Evolutionary conservation across 345 rosid genomes (phyloP).

Genomic region (Eucalyptus grandis): DNA sequence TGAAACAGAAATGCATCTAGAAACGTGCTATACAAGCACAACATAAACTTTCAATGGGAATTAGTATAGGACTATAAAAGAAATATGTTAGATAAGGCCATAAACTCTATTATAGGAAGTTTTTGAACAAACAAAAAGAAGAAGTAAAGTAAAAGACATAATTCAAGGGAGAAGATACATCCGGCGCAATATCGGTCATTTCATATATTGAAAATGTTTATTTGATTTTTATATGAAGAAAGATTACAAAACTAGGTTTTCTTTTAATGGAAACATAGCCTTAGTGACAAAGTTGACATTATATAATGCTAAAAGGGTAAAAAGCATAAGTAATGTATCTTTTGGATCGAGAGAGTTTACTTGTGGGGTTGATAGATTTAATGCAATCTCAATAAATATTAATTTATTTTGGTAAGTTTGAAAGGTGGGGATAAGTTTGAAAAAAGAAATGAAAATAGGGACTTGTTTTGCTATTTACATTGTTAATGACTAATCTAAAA

Average conservation of each 20-base stretch:
- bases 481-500: background rate
- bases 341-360: background rate
- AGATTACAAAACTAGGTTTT: background rate
- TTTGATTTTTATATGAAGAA: background rate
- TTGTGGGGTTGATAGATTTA: background rate
- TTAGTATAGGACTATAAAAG: background rate
- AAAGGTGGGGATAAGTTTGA: background rate
- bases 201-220: background rate
- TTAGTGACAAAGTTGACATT: background rate
- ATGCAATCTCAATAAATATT: background rate
- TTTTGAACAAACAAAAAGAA: background rate
- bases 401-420: background rate
- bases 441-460: background rate
- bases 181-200: background rate
- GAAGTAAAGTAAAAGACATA: background rate
- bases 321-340: background rate
- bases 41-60: background rate
- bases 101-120: background rate
- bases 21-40: background rate
- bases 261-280: background rate
- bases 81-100: background rate
- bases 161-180: background rate
- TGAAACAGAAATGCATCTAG: background rate
- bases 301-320: background rate
- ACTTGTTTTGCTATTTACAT: background rate